Evolutionary conservation across 192 early-diverging fungal species (phyloP).

Genomic region (Rhizophagus sp.): DNA sequence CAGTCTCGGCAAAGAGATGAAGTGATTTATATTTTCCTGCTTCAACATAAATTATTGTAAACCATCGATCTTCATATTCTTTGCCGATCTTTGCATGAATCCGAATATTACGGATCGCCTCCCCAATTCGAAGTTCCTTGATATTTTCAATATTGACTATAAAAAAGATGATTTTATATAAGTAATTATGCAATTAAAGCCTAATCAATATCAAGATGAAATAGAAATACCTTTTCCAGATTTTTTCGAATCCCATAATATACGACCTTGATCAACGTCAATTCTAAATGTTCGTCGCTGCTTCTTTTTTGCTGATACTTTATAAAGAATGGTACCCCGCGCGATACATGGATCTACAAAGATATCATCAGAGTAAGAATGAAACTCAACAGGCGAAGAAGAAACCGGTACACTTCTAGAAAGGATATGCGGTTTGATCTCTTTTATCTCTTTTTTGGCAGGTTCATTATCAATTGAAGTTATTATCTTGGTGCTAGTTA

Average conservation of each 20-base stretch:
- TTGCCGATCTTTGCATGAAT: conserved; percentile 38
- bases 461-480: not conserved
- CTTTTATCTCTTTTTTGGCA: not conserved
- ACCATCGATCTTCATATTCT: conserved; percentile 42
- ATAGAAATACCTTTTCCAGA: conserved; percentile 36
- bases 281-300: conserved; percentile 42
- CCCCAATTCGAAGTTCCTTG: conserved; percentile 45
- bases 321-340: conserved; percentile 39
- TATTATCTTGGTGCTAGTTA: not conserved
- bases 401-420: not conserved
- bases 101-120: conserved; percentile 43
- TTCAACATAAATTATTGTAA: conserved; percentile 46
- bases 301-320: conserved; percentile 46
- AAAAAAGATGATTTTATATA: not conserved
- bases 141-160: conserved; percentile 52
- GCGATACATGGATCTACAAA: conserved; percentile 24
- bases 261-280: conserved; percentile 44
- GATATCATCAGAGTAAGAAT: not conserved
- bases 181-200: not conserved
- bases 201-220: not conserved
- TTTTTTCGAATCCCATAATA: conserved; percentile 50
- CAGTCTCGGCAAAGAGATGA: conserved; percentile 43
- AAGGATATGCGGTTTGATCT: not conserved
- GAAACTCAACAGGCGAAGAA: not conserved
- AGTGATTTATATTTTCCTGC: conserved; percentile 47